Base-by-base conservation (phyloP, 805 yeast species). In the Clavispora fructus region DNA sequence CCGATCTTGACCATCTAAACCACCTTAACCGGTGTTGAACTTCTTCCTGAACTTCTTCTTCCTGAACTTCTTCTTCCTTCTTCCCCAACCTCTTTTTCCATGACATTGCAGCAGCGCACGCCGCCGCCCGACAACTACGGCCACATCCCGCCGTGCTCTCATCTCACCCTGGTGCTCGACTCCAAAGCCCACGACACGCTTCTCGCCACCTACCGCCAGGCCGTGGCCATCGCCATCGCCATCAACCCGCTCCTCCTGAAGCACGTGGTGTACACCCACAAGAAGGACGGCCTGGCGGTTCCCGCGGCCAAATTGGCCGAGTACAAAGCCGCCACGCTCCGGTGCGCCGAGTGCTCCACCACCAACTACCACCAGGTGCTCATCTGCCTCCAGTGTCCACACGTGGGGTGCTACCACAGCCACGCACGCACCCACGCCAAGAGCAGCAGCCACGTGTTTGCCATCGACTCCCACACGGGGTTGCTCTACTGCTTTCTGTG, bases 401-500 rank as follows among this genome's bases (percentile, higher is more conserved):
- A 79, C 58, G 79, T 83, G 45, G 92, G 92, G 1, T 87, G 95
- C 59, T 74, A 78, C 68, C 57, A 65, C 14, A 49, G 55, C 42
- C 74, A 69, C 51, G 68, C 66, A 6, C 53, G 57, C 44, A 45
- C 55, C 17, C 73, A 68, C 53, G 68, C 63, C 47, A 64, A 60
- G 50, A 42, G 56, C 13, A 63, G 60, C 41, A 63, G 61, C 44
- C 74, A 70, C 56, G 51, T 65, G 39, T 68, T 69, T 52, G 71
- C 70, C 38, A 83, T 88, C 33, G 90, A 85, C 62, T 72, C 89
- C 3, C 68, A 71, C 16, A 75, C 80, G 42, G 91, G 91, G 1
- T 73, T 83, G 40, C 63, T 91, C 39, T 84, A 79, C 58, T 92
- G 98, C 63, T 85, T 86, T 63, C 79, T 75, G 61, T 92, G 98